phyloP scores from a whole-genome alignment of 768 basidiomycete species.

The Suillus subalutaceus region DNA sequence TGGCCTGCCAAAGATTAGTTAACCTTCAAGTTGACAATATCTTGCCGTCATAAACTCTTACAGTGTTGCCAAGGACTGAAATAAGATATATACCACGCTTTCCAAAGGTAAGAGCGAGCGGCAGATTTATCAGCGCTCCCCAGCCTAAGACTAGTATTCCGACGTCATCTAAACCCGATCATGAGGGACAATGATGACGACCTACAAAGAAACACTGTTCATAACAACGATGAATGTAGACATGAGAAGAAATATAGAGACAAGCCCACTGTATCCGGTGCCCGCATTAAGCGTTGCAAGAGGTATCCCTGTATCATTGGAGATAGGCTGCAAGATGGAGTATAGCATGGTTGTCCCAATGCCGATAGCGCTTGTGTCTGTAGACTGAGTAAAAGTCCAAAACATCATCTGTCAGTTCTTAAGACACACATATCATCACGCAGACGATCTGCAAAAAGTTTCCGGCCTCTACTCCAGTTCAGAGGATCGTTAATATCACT shows the following conservation, averaged over 20 bases:
- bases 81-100: slow-evolving; percentile 23
- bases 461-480: slow-evolving; percentile 24
- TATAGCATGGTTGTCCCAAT: slow-evolving; percentile 22
- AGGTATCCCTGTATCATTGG: slow-evolving; percentile 22
- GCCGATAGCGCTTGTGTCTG: slow-evolving; percentile 22
- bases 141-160: slow-evolving; percentile 18
- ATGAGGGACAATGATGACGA: neutral
- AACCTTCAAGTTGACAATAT: neutral
- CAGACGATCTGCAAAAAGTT: slow-evolving; percentile 18
- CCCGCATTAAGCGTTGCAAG: slow-evolving; percentile 23
- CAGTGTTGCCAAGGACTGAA: slow-evolving; percentile 21
- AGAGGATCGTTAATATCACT: slow-evolving; percentile 26
- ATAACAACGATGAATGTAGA: neutral
- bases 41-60: neutral
- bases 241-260: neutral
- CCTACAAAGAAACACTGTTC: slow-evolving; percentile 22
- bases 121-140: slow-evolving; percentile 24
- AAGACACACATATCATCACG: slow-evolving; percentile 22
- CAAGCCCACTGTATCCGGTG: slow-evolving; percentile 20
- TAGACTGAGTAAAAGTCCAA: slow-evolving; percentile 1
- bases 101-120: slow-evolving; percentile 23
- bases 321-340: slow-evolving; percentile 23
- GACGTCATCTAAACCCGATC: neutral
- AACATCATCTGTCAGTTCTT: neutral
- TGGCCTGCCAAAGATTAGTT: slow-evolving; percentile 15